Conservation (phyloP, 345 rosid genomes). For the Rhodomyrtus tomentosa region DNA sequence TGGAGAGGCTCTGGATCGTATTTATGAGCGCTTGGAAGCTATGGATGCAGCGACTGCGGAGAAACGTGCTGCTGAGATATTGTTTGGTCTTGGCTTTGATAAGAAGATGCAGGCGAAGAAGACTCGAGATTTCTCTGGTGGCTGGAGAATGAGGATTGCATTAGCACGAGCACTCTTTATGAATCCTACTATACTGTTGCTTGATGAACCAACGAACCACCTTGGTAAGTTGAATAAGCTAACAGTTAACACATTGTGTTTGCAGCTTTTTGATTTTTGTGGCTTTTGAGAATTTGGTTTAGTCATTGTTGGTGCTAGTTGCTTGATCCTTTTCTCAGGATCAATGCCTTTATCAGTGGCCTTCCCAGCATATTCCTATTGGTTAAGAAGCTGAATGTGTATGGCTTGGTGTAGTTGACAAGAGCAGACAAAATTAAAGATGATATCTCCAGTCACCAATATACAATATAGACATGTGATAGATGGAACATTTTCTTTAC, state of each 20-base stretch:
- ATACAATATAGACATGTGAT: background rate
- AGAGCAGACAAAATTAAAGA: background rate
- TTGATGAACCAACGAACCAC: slow-evolving; percentile 97
- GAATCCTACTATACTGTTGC: slow-evolving; percentile 85
- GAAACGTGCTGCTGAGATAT: slow-evolving; percentile 96
- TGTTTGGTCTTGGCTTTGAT: slow-evolving; percentile 89
- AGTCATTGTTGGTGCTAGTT: background rate
- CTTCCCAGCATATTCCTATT: background rate
- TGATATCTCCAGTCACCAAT: background rate
- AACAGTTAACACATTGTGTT: background rate
- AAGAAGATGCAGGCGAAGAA: slow-evolving; percentile 93
- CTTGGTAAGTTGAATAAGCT: slow-evolving; percentile 38
- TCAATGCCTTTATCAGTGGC: background rate
- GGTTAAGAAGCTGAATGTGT: background rate
- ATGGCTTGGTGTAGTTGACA: background rate
- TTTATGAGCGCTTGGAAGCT: slow-evolving; percentile 90
- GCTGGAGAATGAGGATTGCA: slow-evolving; percentile 99
- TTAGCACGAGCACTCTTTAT: slow-evolving; percentile 91
- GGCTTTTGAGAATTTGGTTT: background rate
- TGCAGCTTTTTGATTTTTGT: background rate
- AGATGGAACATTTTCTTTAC: background rate
- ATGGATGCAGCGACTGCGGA: slow-evolving; percentile 96
- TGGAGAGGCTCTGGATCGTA: slow-evolving; percentile 79
- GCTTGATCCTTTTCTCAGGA: background rate
- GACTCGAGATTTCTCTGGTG: slow-evolving; percentile 92